Percentiles rank a stretch among this genome's conserved stretches.
Evolutionary conservation across 2,329 filamentous ascomycete genomes (phyloP).

Genomic region (Coccinonectria pachysandricola): DNA sequence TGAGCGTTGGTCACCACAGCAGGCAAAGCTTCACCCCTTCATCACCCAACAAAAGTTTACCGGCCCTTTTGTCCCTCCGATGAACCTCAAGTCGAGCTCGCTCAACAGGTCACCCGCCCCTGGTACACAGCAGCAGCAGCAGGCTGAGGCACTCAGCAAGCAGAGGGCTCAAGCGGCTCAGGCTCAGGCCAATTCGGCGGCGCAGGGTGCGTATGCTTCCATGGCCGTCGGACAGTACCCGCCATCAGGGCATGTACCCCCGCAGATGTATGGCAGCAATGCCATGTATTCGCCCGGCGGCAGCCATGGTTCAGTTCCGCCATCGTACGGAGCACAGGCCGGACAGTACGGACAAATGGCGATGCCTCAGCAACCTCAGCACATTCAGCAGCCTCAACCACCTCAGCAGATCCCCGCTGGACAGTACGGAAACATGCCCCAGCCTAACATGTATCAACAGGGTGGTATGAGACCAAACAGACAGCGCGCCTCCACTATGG

Average conservation of each 20-base stretch:
- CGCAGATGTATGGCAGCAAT: constrained; percentile 72
- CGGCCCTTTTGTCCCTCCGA: constrained; percentile 88
- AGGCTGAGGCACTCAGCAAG: constrained; percentile 88
- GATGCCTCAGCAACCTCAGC: constrained; percentile 56
- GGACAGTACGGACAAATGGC: constrained; percentile 63
- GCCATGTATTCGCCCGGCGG: constrained; percentile 62
- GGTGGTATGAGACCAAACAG: constrained; percentile 60
- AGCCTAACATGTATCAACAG: constrained; percentile 52
- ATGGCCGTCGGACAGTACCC: constrained; percentile 38
- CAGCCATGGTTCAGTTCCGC: constrained; percentile 41
- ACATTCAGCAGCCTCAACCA: constrained; percentile 54
- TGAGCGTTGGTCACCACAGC: constrained; percentile 94
- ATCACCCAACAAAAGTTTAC: constrained; percentile 98
- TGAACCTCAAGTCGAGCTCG: constrained; percentile 86
- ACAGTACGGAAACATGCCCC: constrained; percentile 48
- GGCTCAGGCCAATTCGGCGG: constrained; percentile 58
- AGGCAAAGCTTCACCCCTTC: constrained; percentile 94
- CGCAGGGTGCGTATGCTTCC: constrained; percentile 53
- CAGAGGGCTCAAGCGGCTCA: constrained; percentile 69
- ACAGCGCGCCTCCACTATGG: constrained; percentile 91
- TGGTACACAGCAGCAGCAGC: constrained; percentile 89
- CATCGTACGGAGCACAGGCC: constrained; percentile 67
- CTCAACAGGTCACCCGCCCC: constrained; percentile 81
- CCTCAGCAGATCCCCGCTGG: no score
- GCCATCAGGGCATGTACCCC: constrained; percentile 37